phyloP scores from a whole-genome alignment of 495 filamentous ascomycete species.

The Penicillium atrosanguineum region DNA sequence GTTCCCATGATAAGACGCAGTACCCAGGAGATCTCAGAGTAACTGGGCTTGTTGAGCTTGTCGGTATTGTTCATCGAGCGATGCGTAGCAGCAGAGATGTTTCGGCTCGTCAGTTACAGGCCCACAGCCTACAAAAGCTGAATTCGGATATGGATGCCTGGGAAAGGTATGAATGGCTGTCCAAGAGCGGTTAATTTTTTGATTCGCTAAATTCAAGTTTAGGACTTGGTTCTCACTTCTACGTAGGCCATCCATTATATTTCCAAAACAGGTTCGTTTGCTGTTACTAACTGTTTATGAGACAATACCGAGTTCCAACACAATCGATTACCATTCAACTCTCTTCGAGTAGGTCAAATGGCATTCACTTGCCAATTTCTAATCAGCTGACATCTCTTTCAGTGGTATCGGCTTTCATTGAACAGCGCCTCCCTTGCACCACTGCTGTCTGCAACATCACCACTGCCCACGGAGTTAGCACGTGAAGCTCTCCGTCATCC shows the following conservation, averaged over 20 bases:
- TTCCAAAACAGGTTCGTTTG: no score
- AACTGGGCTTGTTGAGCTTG: slow-evolving; percentile 14
- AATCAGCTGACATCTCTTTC: no score
- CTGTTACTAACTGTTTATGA: not conserved
- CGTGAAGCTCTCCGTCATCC: slow-evolving; percentile 4
- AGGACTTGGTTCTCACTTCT: slow-evolving; percentile 6
- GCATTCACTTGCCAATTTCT: no score
- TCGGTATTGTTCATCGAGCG: slow-evolving; percentile 12
- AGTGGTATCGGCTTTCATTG: slow-evolving; percentile 21
- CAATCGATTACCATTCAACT: slow-evolving; percentile 20
- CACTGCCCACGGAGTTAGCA: not conserved
- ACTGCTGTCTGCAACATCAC: slow-evolving; percentile 6
- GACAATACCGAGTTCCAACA: slow-evolving; percentile 12
- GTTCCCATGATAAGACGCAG: slow-evolving; percentile 3
- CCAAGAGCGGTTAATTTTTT: no score
- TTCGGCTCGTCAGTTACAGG: slow-evolving; percentile 11
- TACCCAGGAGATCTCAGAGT: slow-evolving; percentile 14
- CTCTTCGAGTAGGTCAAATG: slow-evolving; percentile 15
- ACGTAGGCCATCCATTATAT: slow-evolving; percentile 4
- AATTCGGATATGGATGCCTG: slow-evolving; percentile 16
- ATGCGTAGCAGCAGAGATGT: slow-evolving; percentile 15
- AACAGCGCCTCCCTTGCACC: slow-evolving; percentile 16
- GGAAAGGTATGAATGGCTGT: no score
- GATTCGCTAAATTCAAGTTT: no score
- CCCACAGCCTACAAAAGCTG: slow-evolving; percentile 2